Evolutionary conservation across 2,329 filamentous ascomycete genomes (phyloP).

Genomic region (Nemania diffusa): DNA sequence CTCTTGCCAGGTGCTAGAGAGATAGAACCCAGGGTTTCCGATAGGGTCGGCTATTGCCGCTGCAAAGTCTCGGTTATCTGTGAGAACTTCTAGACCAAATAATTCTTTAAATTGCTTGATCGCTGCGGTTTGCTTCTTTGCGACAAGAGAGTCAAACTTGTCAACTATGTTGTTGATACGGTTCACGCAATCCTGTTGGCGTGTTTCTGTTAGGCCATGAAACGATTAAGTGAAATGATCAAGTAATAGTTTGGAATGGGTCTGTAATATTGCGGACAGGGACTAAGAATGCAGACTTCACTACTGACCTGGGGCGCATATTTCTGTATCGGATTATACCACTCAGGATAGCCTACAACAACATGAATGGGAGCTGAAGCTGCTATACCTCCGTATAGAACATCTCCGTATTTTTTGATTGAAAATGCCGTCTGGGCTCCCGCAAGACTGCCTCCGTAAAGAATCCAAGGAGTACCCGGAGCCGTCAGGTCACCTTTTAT

Average conservation of each 20-base stretch:
- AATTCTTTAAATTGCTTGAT: slow-evolving; percentile 58
- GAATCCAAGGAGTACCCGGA: slow-evolving; percentile 53
- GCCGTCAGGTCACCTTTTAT: slow-evolving; percentile 55
- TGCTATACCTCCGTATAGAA: slow-evolving; percentile 61
- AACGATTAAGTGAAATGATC: background rate
- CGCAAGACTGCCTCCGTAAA: slow-evolving; percentile 48
- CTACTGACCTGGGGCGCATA: slow-evolving; percentile 54
- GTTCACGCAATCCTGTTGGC: slow-evolving; percentile 55
- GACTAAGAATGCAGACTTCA: background rate
- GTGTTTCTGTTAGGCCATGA: background rate
- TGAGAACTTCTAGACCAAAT: slow-evolving; percentile 59
- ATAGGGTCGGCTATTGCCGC: slow-evolving; percentile 56
- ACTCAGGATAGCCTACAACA: slow-evolving; percentile 58
- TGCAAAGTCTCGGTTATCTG: slow-evolving; percentile 59
- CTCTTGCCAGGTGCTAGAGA: slow-evolving; percentile 64
- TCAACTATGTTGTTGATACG: slow-evolving; percentile 61
- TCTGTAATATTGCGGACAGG: too few species aligned
- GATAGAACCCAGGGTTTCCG: slow-evolving; percentile 55
- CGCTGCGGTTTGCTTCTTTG: slow-evolving; percentile 53
- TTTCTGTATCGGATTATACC: slow-evolving; percentile 62
- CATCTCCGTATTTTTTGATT: slow-evolving; percentile 56
- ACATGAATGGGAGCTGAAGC: slow-evolving; percentile 57
- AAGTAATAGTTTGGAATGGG: background rate
- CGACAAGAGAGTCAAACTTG: slow-evolving; percentile 60
- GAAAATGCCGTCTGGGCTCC: slow-evolving; percentile 53